phyloP scores from a whole-genome alignment of 352 stramenopile genomes.

The Pythium brachiatum region DNA sequence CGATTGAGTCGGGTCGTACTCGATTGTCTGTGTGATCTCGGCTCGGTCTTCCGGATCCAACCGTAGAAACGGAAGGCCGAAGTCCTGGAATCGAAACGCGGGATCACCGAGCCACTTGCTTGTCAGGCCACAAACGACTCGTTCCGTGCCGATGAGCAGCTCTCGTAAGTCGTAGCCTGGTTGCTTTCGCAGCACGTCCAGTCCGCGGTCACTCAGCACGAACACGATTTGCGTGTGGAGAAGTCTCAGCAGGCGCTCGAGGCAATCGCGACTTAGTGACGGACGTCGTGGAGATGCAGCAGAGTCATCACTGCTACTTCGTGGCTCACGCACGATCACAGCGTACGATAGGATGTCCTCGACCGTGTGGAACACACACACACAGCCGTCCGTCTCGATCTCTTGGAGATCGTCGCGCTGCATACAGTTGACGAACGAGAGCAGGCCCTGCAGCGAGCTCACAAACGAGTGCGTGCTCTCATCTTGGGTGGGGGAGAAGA shows the following conservation, averaged over 20 bases:
- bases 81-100: slow-evolving; percentile 39
- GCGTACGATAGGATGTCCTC: slow-evolving; percentile 50
- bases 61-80: slow-evolving; percentile 50
- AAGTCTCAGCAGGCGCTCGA: slow-evolving; percentile 44
- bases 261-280: slow-evolving; percentile 27
- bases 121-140: slow-evolving; percentile 40
- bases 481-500: slow-evolving; percentile 6
- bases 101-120: slow-evolving; percentile 40
- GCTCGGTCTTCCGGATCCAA: slow-evolving; percentile 39
- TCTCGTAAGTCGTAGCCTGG: slow-evolving; percentile 72
- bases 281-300: slow-evolving; percentile 6
- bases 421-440: slow-evolving; percentile 58
- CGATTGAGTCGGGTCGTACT: slow-evolving; percentile 30
- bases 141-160: slow-evolving; percentile 60
- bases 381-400: slow-evolving; percentile 36
- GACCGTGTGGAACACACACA: slow-evolving; percentile 45
- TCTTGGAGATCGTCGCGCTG: slow-evolving; percentile 58
- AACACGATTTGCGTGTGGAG: slow-evolving; percentile 63
- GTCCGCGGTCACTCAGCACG: slow-evolving; percentile 52
- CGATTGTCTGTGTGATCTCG: slow-evolving; percentile 45
- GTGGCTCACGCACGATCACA: slow-evolving; percentile 36
- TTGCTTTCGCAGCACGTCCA: slow-evolving; percentile 57
- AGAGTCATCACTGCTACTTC: not conserved
- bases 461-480: slow-evolving; percentile 39
- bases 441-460: slow-evolving; percentile 60